Conservation (phyloP, 768 basidiomycete species). For the Boletus tylopilopsis region DNA sequence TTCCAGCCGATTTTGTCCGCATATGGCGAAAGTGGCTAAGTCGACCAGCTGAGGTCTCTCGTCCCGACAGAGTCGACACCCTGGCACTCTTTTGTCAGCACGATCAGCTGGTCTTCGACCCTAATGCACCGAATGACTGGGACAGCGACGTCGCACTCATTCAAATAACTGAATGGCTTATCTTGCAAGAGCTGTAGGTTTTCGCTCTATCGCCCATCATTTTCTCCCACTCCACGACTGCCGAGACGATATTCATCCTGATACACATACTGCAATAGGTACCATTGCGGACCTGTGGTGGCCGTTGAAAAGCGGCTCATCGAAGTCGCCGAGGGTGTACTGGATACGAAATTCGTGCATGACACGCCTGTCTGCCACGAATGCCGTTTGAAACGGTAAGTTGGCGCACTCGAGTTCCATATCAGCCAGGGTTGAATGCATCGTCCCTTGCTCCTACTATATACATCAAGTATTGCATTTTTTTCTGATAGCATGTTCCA, state of each 20-base stretch:
- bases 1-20: slow-evolving; percentile 59
- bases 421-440: slow-evolving; percentile 6
- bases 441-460: slow-evolving; percentile 2
- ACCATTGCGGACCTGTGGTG: slow-evolving; percentile 54
- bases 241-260: slow-evolving; percentile 10
- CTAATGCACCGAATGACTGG: slow-evolving; percentile 56
- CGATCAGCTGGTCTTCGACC: slow-evolving; percentile 58
- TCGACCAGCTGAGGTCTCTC: slow-evolving; percentile 48
- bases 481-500: slow-evolving; percentile 17
- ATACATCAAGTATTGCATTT: slow-evolving; percentile 5
- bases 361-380: slow-evolving; percentile 54
- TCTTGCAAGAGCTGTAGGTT: slow-evolving; percentile 54
- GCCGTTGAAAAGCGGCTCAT: slow-evolving; percentile 37
- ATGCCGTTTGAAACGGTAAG: slow-evolving; percentile 59
- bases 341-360: slow-evolving; percentile 40
- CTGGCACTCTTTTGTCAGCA: slow-evolving; percentile 66
- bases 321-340: slow-evolving; percentile 26
- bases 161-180: slow-evolving; percentile 61
- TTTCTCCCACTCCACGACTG: slow-evolving; percentile 8
- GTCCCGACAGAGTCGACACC: slow-evolving; percentile 66
- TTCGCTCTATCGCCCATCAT: slow-evolving; percentile 4
- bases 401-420: slow-evolving; percentile 10
- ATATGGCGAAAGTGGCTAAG: slow-evolving; percentile 69
- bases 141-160: slow-evolving; percentile 56
- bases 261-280: slow-evolving; percentile 39